phyloP scores from a whole-genome alignment of 192 early-diverging fungal species.

The Coemansia sp. region DNA sequence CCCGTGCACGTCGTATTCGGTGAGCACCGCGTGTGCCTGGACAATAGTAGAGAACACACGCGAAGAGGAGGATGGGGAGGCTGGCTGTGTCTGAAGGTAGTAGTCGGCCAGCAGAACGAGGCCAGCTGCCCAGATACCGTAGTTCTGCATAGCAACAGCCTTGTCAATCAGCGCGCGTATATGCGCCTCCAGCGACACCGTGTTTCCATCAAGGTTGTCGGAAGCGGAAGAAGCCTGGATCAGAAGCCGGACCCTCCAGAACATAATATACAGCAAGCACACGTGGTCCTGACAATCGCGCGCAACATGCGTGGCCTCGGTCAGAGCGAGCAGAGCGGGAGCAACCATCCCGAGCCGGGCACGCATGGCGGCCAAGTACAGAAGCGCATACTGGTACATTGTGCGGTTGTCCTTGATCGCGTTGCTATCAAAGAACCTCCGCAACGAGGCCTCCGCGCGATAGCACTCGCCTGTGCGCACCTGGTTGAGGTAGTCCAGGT shows the following conservation, averaged over 20 bases:
- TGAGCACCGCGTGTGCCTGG: slow-evolving; percentile 18
- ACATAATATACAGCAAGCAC: slow-evolving; percentile 27
- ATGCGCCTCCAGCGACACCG: background rate
- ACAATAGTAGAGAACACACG: slow-evolving; percentile 21
- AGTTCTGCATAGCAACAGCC: slow-evolving; percentile 17
- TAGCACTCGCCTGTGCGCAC: slow-evolving; percentile 37
- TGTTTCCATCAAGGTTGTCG: too few species aligned
- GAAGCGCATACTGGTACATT: slow-evolving; percentile 35
- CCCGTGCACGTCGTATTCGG: slow-evolving; percentile 20
- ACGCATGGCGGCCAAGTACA: slow-evolving; percentile 44
- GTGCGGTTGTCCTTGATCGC: slow-evolving; percentile 18
- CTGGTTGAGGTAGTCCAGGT: slow-evolving; percentile 28
- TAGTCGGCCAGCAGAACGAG: slow-evolving; percentile 24
- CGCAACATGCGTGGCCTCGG: slow-evolving; percentile 46
- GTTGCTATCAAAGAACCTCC: slow-evolving; percentile 47
- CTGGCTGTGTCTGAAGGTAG: background rate
- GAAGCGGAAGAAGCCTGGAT: background rate
- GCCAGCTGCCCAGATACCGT: slow-evolving; percentile 20
- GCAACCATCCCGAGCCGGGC: slow-evolving; percentile 28
- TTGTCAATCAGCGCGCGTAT: slow-evolving; percentile 25
- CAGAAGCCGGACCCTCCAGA: slow-evolving; percentile 33
- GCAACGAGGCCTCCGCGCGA: slow-evolving; percentile 18
- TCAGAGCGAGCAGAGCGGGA: slow-evolving; percentile 26
- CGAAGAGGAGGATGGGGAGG: background rate
- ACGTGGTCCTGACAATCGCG: slow-evolving; percentile 48